Base-by-base conservation (phyloP, 306 rosid genomes). In the Rosa rugosa region DNA sequence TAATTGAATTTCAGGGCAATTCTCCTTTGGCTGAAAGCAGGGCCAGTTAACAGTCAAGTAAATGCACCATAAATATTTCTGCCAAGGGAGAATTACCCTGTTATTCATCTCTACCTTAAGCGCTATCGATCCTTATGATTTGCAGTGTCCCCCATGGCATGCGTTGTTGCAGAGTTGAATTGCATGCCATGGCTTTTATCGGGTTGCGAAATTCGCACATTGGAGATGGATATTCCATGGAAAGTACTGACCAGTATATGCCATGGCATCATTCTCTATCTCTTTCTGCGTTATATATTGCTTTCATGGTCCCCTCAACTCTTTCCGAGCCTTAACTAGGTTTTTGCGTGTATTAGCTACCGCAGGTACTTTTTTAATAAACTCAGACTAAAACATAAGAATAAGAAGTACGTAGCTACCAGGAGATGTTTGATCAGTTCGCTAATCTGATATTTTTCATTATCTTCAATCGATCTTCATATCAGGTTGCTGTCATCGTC, bases 1-100 rank as follows among this genome's bases (percentile, higher is more conserved):
- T 18, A 59, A 16, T 59, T 79, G 87, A 90, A 81, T 90, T 86
- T 92, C 94, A 89, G 98, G 92, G 90, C 98, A 91, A 90, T 86
- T 91, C 94, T 94, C 91, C 98, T 91, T 94, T 91, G 96, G 97
- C 96, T 75, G 80, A 64, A 23, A 34, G 22, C 56, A 69, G 71
- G 47, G 27, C 9, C 2, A 42, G 20, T 31, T 67, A 11, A 67
- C 49, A 51, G 36, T n/a, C 22, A 45, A 57, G n/a, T 50, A 50
- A 38, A 72, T 54, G 90, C 73, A 81, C 56, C 45, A 76, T 53
- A 75, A 82, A 74, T 70, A 71, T 69, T 56, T 80, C 78, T 91
- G 93, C 95, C 97, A 87, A 82, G 68, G 83, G 89, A 91, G 92
- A 71, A 81, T 84, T 86, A 87, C 93, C 8, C 97, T 87, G 87